Evolutionary conservation across 164 flowering plant species (phyloP), one percentile per base, ranked within the genome.

Genomic region (Aristolochia contorta): DNA sequence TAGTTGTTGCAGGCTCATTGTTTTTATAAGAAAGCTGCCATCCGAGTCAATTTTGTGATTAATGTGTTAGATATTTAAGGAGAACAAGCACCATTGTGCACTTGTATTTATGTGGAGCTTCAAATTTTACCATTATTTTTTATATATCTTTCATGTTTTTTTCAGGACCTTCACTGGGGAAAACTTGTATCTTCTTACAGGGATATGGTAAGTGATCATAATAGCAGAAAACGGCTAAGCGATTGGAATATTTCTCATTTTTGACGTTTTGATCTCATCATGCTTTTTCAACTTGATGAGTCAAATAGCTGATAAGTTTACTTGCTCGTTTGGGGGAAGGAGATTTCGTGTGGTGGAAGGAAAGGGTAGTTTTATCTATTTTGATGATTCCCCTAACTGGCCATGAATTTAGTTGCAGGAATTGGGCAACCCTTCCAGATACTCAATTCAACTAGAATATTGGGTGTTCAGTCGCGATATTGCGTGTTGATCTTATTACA

Each of bases 121-220:
- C 10, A 6, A 24, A 55, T 12, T n/a, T 12, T 55, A 32, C 58
- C 27, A 2, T 16, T 30, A 10, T 12, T 55, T 5, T 12, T 30
- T 20, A 14, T 6, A n/a, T 20, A 6, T 20, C 25, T 54, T 24
- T 30, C 0, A 24, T 24, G 2, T 2, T 24, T 55, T 27, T 3
- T 1, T 14, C 27, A 55, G 58, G 58, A 55, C 18, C 58, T 55
- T 13, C 41, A 55, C 27, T 9, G 58, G 25, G 24, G 58, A 13
- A 55, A 55, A 7, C 15, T 55, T 22, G 12, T 55, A 25, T 55
- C 41, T 55, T 24, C 58, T 20, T 55, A 55, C 41, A 55, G 18
- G 58, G 41, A 55, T 55, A 16, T 55, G 58, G 58, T 55, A 25
- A 12, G 58, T 55, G 2, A 23, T 27, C 25, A 6, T 15, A 25